phyloP scores from a whole-genome alignment of 116 monocot genomes.

The Cymodocea nodosa region DNA sequence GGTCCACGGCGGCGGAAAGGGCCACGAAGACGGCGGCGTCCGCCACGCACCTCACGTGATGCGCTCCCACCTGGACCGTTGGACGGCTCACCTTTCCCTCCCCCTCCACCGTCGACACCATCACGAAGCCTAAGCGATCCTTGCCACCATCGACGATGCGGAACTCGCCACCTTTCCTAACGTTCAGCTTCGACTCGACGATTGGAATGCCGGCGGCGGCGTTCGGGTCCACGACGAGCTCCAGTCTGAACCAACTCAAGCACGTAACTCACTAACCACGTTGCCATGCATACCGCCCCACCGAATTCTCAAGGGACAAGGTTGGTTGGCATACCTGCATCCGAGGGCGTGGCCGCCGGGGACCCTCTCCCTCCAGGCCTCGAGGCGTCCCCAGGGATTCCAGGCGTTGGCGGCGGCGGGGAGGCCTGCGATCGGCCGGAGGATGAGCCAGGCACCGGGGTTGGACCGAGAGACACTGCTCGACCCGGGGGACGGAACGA shows the following conservation, averaged over 20 bases:
- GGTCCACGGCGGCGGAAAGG: constrained; percentile 59
- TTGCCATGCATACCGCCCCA: too few species aligned
- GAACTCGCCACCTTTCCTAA: constrained; percentile 47
- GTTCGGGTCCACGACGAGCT: constrained; percentile 14
- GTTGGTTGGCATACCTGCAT: neutral
- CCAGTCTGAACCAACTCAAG: constrained; percentile 11
- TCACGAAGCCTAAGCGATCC: constrained; percentile 39
- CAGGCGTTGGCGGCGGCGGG: constrained; percentile 24
- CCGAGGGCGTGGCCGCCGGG: constrained; percentile 23
- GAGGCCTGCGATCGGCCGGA: constrained; percentile 25
- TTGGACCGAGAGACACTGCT: constrained; percentile 62
- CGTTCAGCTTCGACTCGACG: constrained; percentile 37
- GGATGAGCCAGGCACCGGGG: constrained; percentile 82
- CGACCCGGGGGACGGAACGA: constrained; percentile 65
- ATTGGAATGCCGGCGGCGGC: constrained; percentile 16
- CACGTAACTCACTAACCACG: too few species aligned
- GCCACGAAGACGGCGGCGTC: constrained; percentile 70
- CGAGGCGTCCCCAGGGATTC: constrained; percentile 70
- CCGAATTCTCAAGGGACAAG: too few species aligned
- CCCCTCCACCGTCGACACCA: constrained; percentile 55
- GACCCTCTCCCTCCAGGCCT: constrained; percentile 66
- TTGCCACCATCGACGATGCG: constrained; percentile 16
- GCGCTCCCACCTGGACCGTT: constrained; percentile 52
- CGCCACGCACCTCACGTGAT: constrained; percentile 40
- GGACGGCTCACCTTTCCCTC: constrained; percentile 57